Percentiles rank a stretch among this genome's conserved stretches.
Evolutionary conservation across 192 early-diverging fungal species (phyloP).

Genomic region (Gaertneriomyces semiglobifer): DNA sequence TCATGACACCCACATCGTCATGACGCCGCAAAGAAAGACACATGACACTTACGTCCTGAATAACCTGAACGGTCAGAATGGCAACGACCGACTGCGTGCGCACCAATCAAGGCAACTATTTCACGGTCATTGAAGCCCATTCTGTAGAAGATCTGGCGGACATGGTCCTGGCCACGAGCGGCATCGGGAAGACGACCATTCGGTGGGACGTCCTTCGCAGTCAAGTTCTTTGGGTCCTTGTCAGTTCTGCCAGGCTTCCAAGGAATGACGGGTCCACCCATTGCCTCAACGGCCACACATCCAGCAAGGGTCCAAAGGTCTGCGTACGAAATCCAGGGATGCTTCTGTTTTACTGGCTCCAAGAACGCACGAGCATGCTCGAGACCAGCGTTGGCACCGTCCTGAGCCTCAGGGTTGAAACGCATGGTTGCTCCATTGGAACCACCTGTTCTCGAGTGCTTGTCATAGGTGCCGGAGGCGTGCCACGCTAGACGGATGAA

Average conservation of each 20-base stretch:
- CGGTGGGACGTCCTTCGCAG: slow-evolving; percentile 51
- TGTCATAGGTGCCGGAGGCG: slow-evolving; percentile 67
- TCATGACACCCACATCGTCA: too few relatives aligned
- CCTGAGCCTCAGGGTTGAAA: slow-evolving; percentile 53
- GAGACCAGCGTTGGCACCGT: slow-evolving; percentile 69
- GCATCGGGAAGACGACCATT: slow-evolving; percentile 69
- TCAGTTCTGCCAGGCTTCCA: slow-evolving; percentile 64
- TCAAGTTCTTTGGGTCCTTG: slow-evolving; percentile 40
- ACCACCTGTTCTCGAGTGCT: slow-evolving; percentile 55
- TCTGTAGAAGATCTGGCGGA: slow-evolving; percentile 59
- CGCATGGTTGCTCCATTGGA: slow-evolving; percentile 71
- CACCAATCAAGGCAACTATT: slow-evolving; percentile 67
- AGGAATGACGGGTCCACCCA: slow-evolving; percentile 66
- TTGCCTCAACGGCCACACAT: slow-evolving; percentile 62
- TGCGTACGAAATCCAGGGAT: slow-evolving; percentile 63
- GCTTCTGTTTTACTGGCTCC: slow-evolving; percentile 63
- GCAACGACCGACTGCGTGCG: slow-evolving; percentile 63
- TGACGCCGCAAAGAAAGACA: neutral
- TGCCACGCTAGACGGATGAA: slow-evolving; percentile 61
- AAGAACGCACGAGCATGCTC: slow-evolving; percentile 42
- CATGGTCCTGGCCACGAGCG: slow-evolving; percentile 51
- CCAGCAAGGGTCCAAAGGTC: slow-evolving; percentile 77
- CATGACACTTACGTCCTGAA: slow-evolving; percentile 44
- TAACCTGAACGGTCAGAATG: slow-evolving; percentile 62
- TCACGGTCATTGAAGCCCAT: slow-evolving; percentile 64